Conservation (phyloP, 2,329 filamentous ascomycete species). For the Xylariaceae sp. region DNA sequence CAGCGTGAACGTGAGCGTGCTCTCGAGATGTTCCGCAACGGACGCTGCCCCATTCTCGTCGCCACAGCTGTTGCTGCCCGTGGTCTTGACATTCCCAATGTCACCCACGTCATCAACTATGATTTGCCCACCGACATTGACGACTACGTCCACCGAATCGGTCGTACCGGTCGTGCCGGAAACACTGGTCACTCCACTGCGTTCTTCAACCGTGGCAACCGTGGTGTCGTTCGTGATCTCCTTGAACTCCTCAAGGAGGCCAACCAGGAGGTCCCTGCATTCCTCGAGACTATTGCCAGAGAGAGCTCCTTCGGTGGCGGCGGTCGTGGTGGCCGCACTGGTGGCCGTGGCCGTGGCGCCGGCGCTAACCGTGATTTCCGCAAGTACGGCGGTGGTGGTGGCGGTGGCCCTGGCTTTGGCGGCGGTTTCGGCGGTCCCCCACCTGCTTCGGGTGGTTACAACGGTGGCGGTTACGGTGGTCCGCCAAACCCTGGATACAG, state of each 20-base stretch:
- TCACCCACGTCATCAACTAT: constrained; percentile 98
- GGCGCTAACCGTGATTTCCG: constrained; percentile 41
- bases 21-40: constrained; percentile 94
- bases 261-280: constrained; percentile 90
- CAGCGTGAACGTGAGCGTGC: constrained; percentile 98
- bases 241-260: constrained; percentile 98
- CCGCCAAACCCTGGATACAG: constrained; percentile 39
- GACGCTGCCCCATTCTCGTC: constrained; percentile 90
- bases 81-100: constrained; percentile 91
- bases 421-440: constrained; percentile 26
- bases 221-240: constrained; percentile 92
- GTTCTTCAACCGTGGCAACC: constrained; percentile 99
- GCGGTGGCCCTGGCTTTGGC: constrained; percentile 42
- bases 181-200: constrained; percentile 98
- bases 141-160: constrained; percentile 98
- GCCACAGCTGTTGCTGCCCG: constrained; percentile 92
- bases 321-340: constrained; percentile 54
- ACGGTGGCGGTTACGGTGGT: constrained; percentile 40
- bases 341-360: constrained; percentile 68
- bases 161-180: constrained; percentile 98
- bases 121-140: constrained; percentile 98
- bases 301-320: constrained; percentile 78
- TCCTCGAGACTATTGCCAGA: constrained; percentile 95
- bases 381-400: constrained; percentile 34
- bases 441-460: constrained; percentile 38